Base-by-base conservation (phyloP, 371 early-diverging fungal species). In the Lichtheimia ramosa region DNA sequence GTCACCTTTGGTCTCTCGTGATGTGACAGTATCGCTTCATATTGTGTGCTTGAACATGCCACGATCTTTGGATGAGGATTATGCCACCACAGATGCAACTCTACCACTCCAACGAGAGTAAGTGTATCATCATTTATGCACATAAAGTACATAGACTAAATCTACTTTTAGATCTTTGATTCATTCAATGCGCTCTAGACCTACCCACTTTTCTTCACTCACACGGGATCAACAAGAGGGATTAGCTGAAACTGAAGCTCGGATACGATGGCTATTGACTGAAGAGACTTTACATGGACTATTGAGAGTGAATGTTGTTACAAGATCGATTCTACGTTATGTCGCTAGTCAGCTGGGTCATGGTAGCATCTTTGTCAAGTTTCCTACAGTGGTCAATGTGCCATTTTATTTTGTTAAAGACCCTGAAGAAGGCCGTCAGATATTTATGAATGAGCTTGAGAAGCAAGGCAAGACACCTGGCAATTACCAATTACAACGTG, bases 271-370 rank as follows among this genome's bases (percentile, higher is more conserved):
- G 82, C 59, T 90, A 0, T 66, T 90, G 14, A 84, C 85, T 60
- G 89, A 90, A 67, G 91, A 91, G 69, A 83, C 89, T 3, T 82
- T 92, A 57, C 86, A 89, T 62, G 84, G 84, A 0, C 65, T 92
- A 20, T 62, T 92, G 49, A 79, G 79, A 40, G 63, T 80, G 41
- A 62, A 73, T 0, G 75, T 70, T 3, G 73, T 87, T 6, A 79
- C 81, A 0, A 58, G 70, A 10, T 68, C 83, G 3, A 79, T 86
- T 0, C 51, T 90, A 23, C 68, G 72, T 16, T 82, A 83, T 57
- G 81, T 90, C 4, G 83, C 85, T 64, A 55, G 71, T 2, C 79
- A 86, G 42, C 63, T 88, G 25, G 64, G 65, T 40, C 66, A 68
- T 5, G 74, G 74, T 0, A 77, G 70, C 52, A 71, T 74, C 15